phyloP scores from a whole-genome alignment of 2,329 filamentous ascomycete genomes.

The Albifimbria verrucaria region DNA sequence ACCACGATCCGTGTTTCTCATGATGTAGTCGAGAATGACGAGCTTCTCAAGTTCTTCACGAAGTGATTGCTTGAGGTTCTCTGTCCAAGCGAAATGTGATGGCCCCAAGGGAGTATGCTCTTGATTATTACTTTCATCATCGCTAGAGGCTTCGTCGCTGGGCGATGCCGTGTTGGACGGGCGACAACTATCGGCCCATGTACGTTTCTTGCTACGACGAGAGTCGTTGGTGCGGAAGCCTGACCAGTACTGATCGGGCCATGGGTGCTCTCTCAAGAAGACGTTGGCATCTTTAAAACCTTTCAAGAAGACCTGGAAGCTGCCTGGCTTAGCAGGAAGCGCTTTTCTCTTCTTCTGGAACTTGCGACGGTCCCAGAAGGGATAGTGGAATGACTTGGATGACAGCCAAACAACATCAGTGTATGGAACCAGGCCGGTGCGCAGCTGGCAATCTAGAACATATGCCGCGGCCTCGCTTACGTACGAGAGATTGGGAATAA shows the following conservation, averaged over 20 bases:
- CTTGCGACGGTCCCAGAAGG: constrained; percentile 90
- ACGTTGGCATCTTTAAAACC: constrained; percentile 97
- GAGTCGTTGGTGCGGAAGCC: constrained; percentile 68
- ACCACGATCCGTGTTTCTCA: constrained; percentile 96
- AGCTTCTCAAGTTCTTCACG: constrained; percentile 94
- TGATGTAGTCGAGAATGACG: constrained; percentile 97
- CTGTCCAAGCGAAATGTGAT: constrained; percentile 78
- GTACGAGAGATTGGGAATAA: constrained; percentile 97
- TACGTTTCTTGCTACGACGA: constrained; percentile 56
- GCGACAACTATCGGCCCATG: constrained; percentile 79
- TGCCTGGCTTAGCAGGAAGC: constrained; percentile 85
- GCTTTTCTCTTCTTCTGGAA: constrained; percentile 85
- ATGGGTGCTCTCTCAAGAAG: constrained; percentile 91
- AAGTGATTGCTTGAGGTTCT: constrained; percentile 83
- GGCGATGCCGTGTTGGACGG: constrained; percentile 49
- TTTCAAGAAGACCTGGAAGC: constrained; percentile 96
- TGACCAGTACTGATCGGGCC: constrained; percentile 82
- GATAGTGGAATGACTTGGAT: constrained; percentile 97
- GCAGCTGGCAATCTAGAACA: constrained; percentile 84
- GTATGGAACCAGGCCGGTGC: constrained; percentile 90
- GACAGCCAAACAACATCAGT: constrained; percentile 93
- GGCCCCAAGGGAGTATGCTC: constrained; percentile 50
- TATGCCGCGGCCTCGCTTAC: constrained; percentile 97
- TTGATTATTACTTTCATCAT: constrained; percentile 48
- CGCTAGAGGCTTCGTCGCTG: constrained; percentile 63